Evolutionary conservation across 2,329 filamentous ascomycete genomes (phyloP), one percentile per base, ranked within the genome.

Genomic region (Colletotrichum godetiae): DNA sequence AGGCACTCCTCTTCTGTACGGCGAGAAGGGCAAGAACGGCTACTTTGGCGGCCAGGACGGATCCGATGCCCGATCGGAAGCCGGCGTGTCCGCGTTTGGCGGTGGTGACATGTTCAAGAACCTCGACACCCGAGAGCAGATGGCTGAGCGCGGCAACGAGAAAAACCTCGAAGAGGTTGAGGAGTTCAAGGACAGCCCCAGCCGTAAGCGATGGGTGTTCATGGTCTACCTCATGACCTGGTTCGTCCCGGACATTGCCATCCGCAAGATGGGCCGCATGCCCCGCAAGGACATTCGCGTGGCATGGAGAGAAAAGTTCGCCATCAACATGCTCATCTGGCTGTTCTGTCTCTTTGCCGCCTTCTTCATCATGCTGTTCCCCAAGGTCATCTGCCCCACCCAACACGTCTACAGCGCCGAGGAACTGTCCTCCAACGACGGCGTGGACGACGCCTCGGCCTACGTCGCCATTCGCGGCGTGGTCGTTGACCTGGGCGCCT

Each of bases 271-370:
- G 53, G 96, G 96, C 27, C 89, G 93, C 64, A 98, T 98, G 93
- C 90, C 93, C 73, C 94, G 97, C 74, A 97, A 97, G 81, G 97
- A 99, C 81, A 91, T 99, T 10, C 93, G 95, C 29, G 88, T 93
- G 81, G 97, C 97, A 0, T 99, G 97, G 97, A 90, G 97, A 80
- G 97, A 99, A 82, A 99, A 99, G 87, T 82, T 99, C 72, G 96
- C 97, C 67, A 99, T 99, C 88, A 99, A 99, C 86, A 88, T 99
- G 82, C 89, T 98, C 80, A 99, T 99, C 81, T 99, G 97, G 97
- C 86, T 96, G 70, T 90, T 89, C 80, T 98, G 96, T 84, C 86
- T 85, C 19, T 83, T 94, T 61, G 91, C 94, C 33, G 89, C 93
- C 68, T 99, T 99, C 86, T 93, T 99, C 87, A 95, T 98, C 79